Evolutionary conservation across 2,329 filamentous ascomycete genomes (phyloP), one percentile per base, ranked within the genome.

Genomic region (Penicillium sp.): DNA sequence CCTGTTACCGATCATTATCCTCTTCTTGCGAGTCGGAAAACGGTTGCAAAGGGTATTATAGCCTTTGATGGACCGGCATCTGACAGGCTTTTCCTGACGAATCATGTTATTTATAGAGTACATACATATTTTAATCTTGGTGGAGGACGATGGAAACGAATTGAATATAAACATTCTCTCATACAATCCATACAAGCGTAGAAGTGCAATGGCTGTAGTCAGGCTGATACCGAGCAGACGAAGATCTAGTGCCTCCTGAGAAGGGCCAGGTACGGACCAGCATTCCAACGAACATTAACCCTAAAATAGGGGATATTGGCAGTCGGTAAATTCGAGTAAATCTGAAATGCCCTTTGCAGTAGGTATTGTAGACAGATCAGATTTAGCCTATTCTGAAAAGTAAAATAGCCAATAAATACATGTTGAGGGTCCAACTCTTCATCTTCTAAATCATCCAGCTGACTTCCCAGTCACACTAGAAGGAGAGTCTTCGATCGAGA

Each of bases 51-150:
- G 40, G 28, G 28, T 33, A 33, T 33, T 3, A 18, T 21, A 20
- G 18, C 24, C 28, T 43, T 23, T 46, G 33, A 12, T 28, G 24
- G 12, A 35, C 30, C 30, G 16, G 26, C 43, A 14, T 20, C 26
- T 52, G 38, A 45, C 21, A 18, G 30, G 14, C 33, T 40, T 40
- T 30, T 40, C 21, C 26, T 33, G n/a, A 45, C 33, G 40, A 26
- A 42, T 51, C 28, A 42, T 55, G 52, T 43, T 47, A 52, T 47
- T 51, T 26, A 46, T 56, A 56, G 47, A 56, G 42, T 56, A 56
- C 30, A 47, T 55, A 55, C 33, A 51, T 43, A 47, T 47, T 47
- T 56, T 56, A 56, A 56, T 56, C n/a, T 21, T 51, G 49, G 42
- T 33, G 48, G 33, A 24, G 12, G 43, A 51, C 38, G 49, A 43